Conservation (phyloP, 2,329 filamentous ascomycete species). For the Eurotiales sp. region DNA sequence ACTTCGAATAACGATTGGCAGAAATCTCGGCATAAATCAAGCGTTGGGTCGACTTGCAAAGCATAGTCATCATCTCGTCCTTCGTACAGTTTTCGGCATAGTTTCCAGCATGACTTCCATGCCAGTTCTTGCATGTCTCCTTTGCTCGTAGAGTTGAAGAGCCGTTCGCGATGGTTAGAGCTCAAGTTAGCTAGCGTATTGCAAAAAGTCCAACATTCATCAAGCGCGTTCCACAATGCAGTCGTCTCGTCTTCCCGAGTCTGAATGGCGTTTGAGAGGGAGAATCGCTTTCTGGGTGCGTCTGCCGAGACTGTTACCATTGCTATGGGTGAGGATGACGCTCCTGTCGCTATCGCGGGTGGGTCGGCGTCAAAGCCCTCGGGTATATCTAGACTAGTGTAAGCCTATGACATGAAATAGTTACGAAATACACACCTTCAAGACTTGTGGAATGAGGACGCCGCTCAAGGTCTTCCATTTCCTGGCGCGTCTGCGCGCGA, state of each 20-base stretch:
- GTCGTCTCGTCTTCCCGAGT: constrained; percentile 57
- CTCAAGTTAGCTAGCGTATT: constrained; percentile 84
- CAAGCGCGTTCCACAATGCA: constrained; percentile 70
- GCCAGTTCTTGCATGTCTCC: constrained; percentile 79
- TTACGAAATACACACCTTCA: constrained; percentile 62
- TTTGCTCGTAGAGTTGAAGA: constrained; percentile 70
- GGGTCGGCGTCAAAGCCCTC: constrained; percentile 24
- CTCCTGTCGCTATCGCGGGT: background rate
- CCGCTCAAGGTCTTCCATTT: constrained; percentile 57
- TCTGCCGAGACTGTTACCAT: constrained; percentile 16
- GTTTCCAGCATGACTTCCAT: constrained; percentile 90
- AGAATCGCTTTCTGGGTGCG: constrained; percentile 22
- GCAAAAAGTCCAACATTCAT: constrained; percentile 90
- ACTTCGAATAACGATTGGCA: constrained; percentile 89
- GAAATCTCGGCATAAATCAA: constrained; percentile 87
- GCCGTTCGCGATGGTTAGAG: constrained; percentile 73
- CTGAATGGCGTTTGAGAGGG: constrained; percentile 31
- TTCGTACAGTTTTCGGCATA: constrained; percentile 86
- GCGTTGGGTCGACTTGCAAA: constrained; percentile 66
- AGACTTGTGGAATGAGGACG: constrained; percentile 66
- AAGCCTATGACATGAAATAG: background rate
- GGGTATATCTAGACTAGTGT: constrained; percentile 27
- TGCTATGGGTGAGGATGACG: constrained; percentile 7
- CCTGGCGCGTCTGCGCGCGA: constrained; percentile 75
- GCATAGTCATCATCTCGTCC: constrained; percentile 69